Conservation (phyloP, 2,329 filamentous ascomycete species). For the Mycosphaerella arachidis region DNA sequence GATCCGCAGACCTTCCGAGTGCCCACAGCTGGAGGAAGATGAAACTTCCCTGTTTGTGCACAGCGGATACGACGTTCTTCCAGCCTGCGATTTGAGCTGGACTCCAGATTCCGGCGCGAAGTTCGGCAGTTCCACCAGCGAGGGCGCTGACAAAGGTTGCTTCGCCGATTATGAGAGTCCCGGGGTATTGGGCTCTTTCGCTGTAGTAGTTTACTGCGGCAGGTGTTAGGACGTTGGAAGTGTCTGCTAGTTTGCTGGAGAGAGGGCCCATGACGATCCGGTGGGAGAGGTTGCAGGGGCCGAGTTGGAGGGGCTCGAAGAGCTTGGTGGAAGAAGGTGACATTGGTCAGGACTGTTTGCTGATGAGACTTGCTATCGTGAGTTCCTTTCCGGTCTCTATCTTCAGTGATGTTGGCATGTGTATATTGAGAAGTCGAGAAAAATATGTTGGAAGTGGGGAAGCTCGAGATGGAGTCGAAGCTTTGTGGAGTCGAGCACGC, state of each 20-base stretch:
- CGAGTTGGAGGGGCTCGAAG: constrained; percentile 42
- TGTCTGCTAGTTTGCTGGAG: constrained; percentile 46
- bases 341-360: not conserved
- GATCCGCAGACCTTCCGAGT: constrained; percentile 45
- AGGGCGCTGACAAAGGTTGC: constrained; percentile 33
- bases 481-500: no score
- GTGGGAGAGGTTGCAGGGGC: constrained; percentile 39
- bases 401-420: no score
- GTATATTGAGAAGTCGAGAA: no score
- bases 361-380: no score
- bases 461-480: no score
- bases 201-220: constrained; percentile 32
- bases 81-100: constrained; percentile 45
- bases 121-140: constrained; percentile 27
- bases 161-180: constrained; percentile 34
- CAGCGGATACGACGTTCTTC: constrained; percentile 49
- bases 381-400: no score
- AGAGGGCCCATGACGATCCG: constrained; percentile 55
- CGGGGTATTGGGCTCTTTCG: constrained; percentile 29
- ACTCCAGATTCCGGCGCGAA: constrained; percentile 27
- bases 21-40: constrained; percentile 47
- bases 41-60: constrained; percentile 48
- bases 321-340: constrained; percentile 20
- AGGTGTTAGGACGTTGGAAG: constrained; percentile 35
- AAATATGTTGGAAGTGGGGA: no score